These are phyloP conservation scores for Pseudogymnoascus sp. DNA, from an alignment of 2,329 filamentous ascomycete genomes.

Conservation along the genomic window DNA sequence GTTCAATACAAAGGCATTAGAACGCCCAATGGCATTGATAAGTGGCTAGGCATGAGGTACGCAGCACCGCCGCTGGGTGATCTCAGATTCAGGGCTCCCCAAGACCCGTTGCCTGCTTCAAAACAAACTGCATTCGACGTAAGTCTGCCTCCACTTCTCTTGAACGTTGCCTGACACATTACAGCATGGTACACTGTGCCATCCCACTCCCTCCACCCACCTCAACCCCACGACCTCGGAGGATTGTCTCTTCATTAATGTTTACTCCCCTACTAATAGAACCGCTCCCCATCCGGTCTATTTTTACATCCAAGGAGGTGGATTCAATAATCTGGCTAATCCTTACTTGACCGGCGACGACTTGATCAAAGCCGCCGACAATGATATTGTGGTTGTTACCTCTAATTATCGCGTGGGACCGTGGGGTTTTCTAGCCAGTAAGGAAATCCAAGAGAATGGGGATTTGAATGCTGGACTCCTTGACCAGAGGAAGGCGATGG, in stretches of 20 bases:
- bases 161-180: neutral
- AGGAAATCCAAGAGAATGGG: constrained; percentile 39
- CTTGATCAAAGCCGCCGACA: constrained; percentile 38
- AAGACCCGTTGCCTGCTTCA: constrained; percentile 41
- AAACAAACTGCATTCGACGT: neutral
- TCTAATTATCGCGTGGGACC: constrained; percentile 68
- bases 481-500: constrained; percentile 36
- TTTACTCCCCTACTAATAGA: constrained; percentile 48
- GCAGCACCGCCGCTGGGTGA: constrained; percentile 58
- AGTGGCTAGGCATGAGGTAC: constrained; percentile 69
- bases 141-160: neutral
- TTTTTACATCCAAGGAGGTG: constrained; percentile 48
- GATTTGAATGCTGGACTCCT: constrained; percentile 30
- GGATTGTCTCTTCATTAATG: constrained; percentile 60
- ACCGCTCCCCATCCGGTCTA: constrained; percentile 54
- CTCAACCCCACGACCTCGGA: constrained; percentile 35
- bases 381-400: constrained; percentile 58
- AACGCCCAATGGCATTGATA: constrained; percentile 45
- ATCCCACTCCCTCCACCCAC: neutral
- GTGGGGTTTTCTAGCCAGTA: constrained; percentile 60
- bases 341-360: constrained; percentile 28
- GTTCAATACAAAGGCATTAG: neutral
- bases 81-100: constrained; percentile 58
- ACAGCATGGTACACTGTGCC: neutral
- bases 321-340: constrained; percentile 43